A percentile compares a stretch with the other conserved stretches of the same genome.
phyloP scores from a whole-genome alignment of 352 stramenopile species.

The Aphanomyces stellatus region DNA sequence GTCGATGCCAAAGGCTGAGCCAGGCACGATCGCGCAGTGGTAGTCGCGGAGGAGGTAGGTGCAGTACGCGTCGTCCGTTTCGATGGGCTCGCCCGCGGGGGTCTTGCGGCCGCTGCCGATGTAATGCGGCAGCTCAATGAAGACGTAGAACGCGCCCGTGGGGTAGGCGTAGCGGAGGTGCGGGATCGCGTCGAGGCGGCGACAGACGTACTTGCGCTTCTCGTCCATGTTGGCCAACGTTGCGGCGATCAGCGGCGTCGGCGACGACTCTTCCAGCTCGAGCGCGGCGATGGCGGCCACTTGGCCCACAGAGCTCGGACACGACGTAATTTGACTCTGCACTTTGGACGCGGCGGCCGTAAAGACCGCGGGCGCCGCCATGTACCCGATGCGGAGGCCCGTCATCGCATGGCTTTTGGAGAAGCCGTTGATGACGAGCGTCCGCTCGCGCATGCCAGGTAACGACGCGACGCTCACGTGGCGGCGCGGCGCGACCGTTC shows the following conservation, averaged over 20 bases:
- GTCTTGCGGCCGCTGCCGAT: slow-evolving; percentile 35
- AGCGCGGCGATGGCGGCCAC: slow-evolving; percentile 85
- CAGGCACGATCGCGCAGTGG: slow-evolving; percentile 89
- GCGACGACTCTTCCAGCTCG: slow-evolving; percentile 51
- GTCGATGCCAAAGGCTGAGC: slow-evolving; percentile 93
- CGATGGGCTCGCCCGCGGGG: slow-evolving; percentile 27
- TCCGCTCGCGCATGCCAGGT: slow-evolving; percentile 84
- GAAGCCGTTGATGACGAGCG: slow-evolving; percentile 94
- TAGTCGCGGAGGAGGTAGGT: slow-evolving; percentile 88
- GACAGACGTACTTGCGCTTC: slow-evolving; percentile 89
- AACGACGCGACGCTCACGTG: slow-evolving; percentile 67
- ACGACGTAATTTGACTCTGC: slow-evolving; percentile 94
- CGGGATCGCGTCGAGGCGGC: slow-evolving; percentile 74
- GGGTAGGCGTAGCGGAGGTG: slow-evolving; percentile 79
- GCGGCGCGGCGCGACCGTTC: slow-evolving; percentile 35
- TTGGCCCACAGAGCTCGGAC: slow-evolving; percentile 89
- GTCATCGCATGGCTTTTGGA: slow-evolving; percentile 97
- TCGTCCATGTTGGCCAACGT: slow-evolving; percentile 46
- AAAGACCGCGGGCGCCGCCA: slow-evolving; percentile 73
- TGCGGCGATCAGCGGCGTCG: slow-evolving; percentile 41
- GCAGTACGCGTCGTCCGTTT: slow-evolving; percentile 69
- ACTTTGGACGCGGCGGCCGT: slow-evolving; percentile 86
- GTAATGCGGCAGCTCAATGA: slow-evolving; percentile 85
- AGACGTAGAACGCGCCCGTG: slow-evolving; percentile 93
- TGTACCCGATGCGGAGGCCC: slow-evolving; percentile 90